Base-by-base conservation (phyloP, 768 basidiomycete genomes). In the Infundibulicybe gibba region DNA sequence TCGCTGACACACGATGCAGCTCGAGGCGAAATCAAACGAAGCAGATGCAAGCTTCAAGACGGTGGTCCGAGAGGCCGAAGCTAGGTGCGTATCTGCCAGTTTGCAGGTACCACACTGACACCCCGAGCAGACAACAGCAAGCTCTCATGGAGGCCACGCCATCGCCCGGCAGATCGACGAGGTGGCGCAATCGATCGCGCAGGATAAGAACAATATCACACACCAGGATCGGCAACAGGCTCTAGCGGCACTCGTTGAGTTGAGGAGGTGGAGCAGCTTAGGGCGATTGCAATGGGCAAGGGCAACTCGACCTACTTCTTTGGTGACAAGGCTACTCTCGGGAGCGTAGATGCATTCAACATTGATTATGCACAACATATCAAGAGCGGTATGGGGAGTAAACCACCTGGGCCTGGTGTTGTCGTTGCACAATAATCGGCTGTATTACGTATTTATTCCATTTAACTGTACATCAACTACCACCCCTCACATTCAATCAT, bases 301-400 rank as follows among this genome's bases (percentile, higher is more conserved):
- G 70, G 71, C 34, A 81, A 79, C 50, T 70, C 74, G 33, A 81
- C 79, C 14, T 80, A 81, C 55, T 81, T 81, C 66, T 79, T 81
- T 51, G 73, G 76, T 5, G 73, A 75, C 43, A 67, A 67, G 49
- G 62, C 62, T 8, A 59, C 64, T 13, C 50, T 68, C 46, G 68
- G 68, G 10, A 57, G 53, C 37, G 63, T 47, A 41, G 75, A 72
- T n/a, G 62, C 71, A 13, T 78, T 72, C 54, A 66, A 67, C 43
- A 60, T 76, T 17, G 76, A 78, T 54, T 75, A 78, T 60, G 71
- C 70, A 6, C 72, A 78, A 53, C 61, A 70, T 42, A 61, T 73
- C 14, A 76, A 74, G 58, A 60, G 58, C 10, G 63, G 64, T 0
- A 41, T 69, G 46, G 40, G 50, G 20, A 49, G 20, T 5, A 48